Evolutionary conservation across 176 grass and related monocot genomes (phyloP), one percentile per base, ranked within the genome.

Genomic region (Ensete glaucum): DNA sequence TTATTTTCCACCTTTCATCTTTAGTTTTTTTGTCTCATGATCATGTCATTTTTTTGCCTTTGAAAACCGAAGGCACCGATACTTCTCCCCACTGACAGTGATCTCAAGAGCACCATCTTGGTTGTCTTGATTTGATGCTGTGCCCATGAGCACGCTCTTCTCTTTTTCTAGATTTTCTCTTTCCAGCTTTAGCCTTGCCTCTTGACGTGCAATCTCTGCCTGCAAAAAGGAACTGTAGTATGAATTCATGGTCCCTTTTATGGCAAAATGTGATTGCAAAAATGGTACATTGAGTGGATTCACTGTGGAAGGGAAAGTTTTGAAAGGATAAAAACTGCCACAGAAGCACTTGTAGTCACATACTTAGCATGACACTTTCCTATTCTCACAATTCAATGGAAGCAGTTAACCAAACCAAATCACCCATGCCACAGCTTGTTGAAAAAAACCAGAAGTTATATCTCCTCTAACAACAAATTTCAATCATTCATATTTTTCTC

Each of bases 1-100:
- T 25, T 25, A 25, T 25, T 25, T 25, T 25, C 24, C 24, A 25
- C 60, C 60, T 21, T 23, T 23, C 20, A 2, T 26, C 3, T 24
- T 26, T 65, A 2, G 62, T 14, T 3, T 64, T 64, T 65, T 11
- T 65, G 11, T 20, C 23, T 65, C 23, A 25, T 25, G 34, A 43
- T 43, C 34, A 43, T 65, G 23, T 92, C 85, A 91, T 77, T 99
- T 99, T 84, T 99, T 99, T 11, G 88, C 91, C 81, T 99, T 95
- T 50, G 96, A 95, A 70, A 95, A 99, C 27, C 96, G 84, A 50
- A 99, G 88, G 70, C 91, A 99, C 65, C 96, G 80, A 52, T 99
- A 99, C 79, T 99, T 99, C 86, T 99, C 96, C 21, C 96, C 88
- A 0, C 86, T 89, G 27, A 99, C 96, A n/a, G 91, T 99, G 52